phyloP scores from a whole-genome alignment of 1,284 basidiomycete genomes.

The Pseudozyma hubeiensis region DNA sequence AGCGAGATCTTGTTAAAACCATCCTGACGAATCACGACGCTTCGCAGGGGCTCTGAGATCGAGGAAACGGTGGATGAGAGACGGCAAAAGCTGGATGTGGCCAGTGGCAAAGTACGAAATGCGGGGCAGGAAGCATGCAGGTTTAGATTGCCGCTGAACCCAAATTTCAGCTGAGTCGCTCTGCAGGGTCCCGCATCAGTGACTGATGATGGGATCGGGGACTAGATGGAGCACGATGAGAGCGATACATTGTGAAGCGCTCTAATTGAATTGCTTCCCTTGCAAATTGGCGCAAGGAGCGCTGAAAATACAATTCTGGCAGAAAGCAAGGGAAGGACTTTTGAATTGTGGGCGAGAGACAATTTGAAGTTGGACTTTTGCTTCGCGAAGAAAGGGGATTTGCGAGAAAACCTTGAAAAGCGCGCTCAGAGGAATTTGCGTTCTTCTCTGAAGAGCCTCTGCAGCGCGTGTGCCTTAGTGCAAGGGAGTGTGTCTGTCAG shows the following conservation, averaged over 20 bases:
- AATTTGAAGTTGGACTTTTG: not conserved
- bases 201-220: not conserved
- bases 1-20: conserved; percentile 45
- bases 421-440: not conserved
- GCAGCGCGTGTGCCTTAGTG: conserved; percentile 3
- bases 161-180: not conserved
- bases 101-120: not conserved
- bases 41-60: not conserved
- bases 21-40: not conserved
- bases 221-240: not conserved
- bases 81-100: not conserved
- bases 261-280: not conserved
- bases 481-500: too few relatives aligned
- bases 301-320: not conserved
- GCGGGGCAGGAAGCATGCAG: not conserved
- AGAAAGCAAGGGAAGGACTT: conserved; percentile 1
- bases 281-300: not conserved
- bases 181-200: conserved; percentile 1
- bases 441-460: not conserved
- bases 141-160: not conserved
- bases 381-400: conserved; percentile 1
- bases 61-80: not conserved
- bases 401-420: conserved; percentile 6
- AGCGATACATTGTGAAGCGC: not conserved
- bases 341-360: not conserved